Conservation (phyloP, 2,329 filamentous ascomycete genomes). For the Nigrospora oryzae region DNA sequence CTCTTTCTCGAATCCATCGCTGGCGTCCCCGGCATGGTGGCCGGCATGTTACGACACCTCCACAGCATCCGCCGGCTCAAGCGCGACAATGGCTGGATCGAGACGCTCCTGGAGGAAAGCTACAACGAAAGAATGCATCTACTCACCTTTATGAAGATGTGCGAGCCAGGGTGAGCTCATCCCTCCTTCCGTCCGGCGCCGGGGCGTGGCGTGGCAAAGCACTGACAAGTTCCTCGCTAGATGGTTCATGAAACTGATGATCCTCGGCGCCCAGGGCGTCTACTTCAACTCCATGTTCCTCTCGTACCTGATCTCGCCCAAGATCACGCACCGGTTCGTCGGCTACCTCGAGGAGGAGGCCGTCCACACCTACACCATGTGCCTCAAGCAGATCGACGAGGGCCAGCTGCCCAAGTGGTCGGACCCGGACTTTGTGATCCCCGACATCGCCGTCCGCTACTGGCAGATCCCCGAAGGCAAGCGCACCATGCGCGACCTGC, state of each 20-base stretch:
- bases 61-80: conserved; percentile 77
- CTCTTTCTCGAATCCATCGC: conserved; percentile 93
- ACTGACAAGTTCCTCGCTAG: conserved; percentile 30
- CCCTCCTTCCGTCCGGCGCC: background rate
- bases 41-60: conserved; percentile 85
- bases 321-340: conserved; percentile 88
- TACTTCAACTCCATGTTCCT: conserved; percentile 95
- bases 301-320: conserved; percentile 77
- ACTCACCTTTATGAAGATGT: conserved; percentile 87
- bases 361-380: conserved; percentile 87
- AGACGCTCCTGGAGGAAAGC: conserved; percentile 80
- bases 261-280: conserved; percentile 86
- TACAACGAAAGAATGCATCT: conserved; percentile 95
- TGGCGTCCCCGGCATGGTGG: conserved; percentile 94
- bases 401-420: conserved; percentile 81
- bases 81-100: conserved; percentile 95
- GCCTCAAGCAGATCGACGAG: conserved; percentile 76
- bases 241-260: conserved; percentile 85
- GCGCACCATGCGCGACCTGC: conserved; percentile 74
- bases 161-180: conserved; percentile 53
- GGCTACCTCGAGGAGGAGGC: conserved; percentile 97
- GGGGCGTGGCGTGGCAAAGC: no score
- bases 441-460: conserved; percentile 84
- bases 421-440: conserved; percentile 60
- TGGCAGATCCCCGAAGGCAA: conserved; percentile 88